Base-by-base conservation (phyloP, 2,329 filamentous ascomycete species). In the Arthrobotrys sphaeroides region DNA sequence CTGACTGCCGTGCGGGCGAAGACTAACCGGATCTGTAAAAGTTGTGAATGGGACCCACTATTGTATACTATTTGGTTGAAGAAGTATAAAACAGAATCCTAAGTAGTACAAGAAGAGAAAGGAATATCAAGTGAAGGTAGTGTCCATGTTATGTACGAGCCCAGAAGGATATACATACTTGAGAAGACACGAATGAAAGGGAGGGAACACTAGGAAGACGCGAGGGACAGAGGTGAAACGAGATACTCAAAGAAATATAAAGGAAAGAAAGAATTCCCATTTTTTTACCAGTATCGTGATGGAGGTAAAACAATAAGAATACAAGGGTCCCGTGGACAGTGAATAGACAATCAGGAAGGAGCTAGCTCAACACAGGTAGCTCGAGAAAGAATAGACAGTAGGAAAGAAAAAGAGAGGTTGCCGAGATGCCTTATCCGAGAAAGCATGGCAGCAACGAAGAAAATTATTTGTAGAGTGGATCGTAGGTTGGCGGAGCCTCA, bases 401-500 rank as follows among this genome's bases (percentile, higher is more conserved):
- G 38, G 16, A 16, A 18, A 22, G 7, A 22, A 1, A 43, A 33
- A 28, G 13, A 38, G 47, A 38, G 9, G 6, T 31, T 10, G 4
- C 36, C 47, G 51, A 33, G 18, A 9, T 13, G 10, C 16, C 22
- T 16, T 28, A 9, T 28, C 43, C 33, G 33, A 60, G 2, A 24
- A 43, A 10, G 13, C 49, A 24, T 10, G 20, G n/a, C n/a, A n/a
- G 12, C 20, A n/a, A 28, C 13, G 22, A 51, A 28, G 26, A 22
- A 13, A 47, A 18, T 53, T 24, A 74, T 16, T 61, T 36, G 47
- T 75, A 75, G 3, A 42, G 57, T 9, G 64, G 43, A 38, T 75
- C 72, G 42, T 69, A 69, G 5, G 72, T 69, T 24, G 72, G 57
- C n/a, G 72, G 72, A 9, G 72, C 64, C n/a, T 31, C n/a, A 3